Evolutionary conservation across 257 asterid genomes (phyloP), one percentile per base, ranked within the genome.

Genomic region (Apocynum venetum): DNA sequence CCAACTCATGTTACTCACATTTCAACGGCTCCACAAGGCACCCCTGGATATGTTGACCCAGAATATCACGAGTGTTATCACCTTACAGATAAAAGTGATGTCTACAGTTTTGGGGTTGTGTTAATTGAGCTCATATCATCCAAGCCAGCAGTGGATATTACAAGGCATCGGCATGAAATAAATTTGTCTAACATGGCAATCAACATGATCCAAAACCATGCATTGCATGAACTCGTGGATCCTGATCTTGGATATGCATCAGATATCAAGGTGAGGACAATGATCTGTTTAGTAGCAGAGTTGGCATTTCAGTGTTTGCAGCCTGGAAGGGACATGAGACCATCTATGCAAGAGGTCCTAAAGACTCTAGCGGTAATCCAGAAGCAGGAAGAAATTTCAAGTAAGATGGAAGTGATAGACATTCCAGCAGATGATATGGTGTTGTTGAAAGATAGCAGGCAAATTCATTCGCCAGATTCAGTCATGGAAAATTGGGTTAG

Each of bases 1-100:
- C 97, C 97, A 19, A 83, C 40, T 9, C 74, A 88, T 31, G 96
- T 74, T 44, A 92, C 94, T 3, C 98, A 93, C 46, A 87, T 92
- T 72, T 90, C 98, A 15, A 92, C 97, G 3, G 97, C 97, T 48
- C 97, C 98, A 40, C 98, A 93, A 77, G 98, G 98, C 51, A 92
- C 97, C 3, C 98, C 97, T 0, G 97, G 97, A 76, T 93, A 92
- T 36, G 97, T 92, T 0, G 97, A 93, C 80, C 98, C 98, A 0
- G 96, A 91, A 84, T 92, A 93, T 80, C 90, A 93, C 61, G 88
- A 90, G 38, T 90, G 89, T 84, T 93, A 91, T 85, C 91, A 91
- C 47, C 89, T 93, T 25, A 93, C 96, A 0, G 92, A 89, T 49
- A 93, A 82, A 44, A 93, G 98, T 38, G 97, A 91, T 31, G 97